These are phyloP conservation scores for Candolleomyces efflorescens DNA, from an alignment of 768 basidiomycete genomes.

Conservation along the genomic window DNA sequence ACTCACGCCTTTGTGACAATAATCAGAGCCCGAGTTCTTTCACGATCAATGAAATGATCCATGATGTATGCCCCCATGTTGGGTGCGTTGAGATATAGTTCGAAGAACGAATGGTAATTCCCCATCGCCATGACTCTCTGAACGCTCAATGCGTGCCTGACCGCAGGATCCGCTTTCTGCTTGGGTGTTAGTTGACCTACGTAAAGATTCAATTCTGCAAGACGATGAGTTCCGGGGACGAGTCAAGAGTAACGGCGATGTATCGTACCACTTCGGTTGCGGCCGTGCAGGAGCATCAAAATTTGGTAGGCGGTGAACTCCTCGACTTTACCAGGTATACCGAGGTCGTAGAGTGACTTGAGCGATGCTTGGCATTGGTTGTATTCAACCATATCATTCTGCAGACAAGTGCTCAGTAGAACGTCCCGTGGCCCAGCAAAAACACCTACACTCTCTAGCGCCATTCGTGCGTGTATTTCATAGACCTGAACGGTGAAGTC, in stretches of 20 bases:
- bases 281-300: constrained; percentile 90
- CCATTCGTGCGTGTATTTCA: constrained; percentile 97
- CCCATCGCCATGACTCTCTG: constrained; percentile 87
- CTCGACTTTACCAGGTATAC: constrained; percentile 87
- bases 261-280: constrained; percentile 85
- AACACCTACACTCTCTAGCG: constrained; percentile 43
- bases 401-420: constrained; percentile 10
- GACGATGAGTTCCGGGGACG: not conserved
- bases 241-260: too few relatives aligned
- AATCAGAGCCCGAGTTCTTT: constrained; percentile 80
- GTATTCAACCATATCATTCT: constrained; percentile 98
- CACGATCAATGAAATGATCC: constrained; percentile 96
- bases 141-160: constrained; percentile 86
- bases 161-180: constrained; percentile 79
- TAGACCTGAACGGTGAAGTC: constrained; percentile 97
- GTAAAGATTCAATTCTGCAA: constrained; percentile 86
- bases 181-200: constrained; percentile 95
- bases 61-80: constrained; percentile 99
- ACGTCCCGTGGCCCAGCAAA: not conserved
- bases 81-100: constrained; percentile 75
- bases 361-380: constrained; percentile 95
- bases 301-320: constrained; percentile 98
- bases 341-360: constrained; percentile 87
- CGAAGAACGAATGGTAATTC: constrained; percentile 93
- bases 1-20: constrained; percentile 93